Conservation (phyloP, 768 basidiomycete species). For the Lepiota brunneoincarnata region DNA sequence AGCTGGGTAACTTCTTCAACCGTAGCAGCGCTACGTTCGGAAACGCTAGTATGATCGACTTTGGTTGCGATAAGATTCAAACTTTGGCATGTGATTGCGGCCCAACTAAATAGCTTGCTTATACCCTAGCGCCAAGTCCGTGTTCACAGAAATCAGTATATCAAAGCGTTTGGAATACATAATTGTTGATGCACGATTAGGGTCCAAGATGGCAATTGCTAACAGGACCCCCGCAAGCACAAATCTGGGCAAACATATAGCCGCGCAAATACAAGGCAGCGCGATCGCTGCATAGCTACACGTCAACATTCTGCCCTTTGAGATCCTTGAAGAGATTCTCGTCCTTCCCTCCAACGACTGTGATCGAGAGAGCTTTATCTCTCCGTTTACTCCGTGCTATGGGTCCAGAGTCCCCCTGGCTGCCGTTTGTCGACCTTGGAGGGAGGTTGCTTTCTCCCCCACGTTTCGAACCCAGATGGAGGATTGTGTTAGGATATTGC, state of each 20-base stretch:
- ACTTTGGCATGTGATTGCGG: conserved; percentile 5
- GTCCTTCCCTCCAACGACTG: background rate
- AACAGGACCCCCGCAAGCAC: too few species aligned
- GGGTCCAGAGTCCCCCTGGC: background rate
- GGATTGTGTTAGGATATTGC: conserved; percentile 1
- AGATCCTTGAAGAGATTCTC: conserved; percentile 5
- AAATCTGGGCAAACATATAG: too few species aligned
- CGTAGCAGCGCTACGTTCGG: conserved; percentile 12
- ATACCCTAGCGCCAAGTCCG: background rate
- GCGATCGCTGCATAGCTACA: too few species aligned
- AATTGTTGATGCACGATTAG: too few species aligned
- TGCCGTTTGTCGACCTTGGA: conserved; percentile 7
- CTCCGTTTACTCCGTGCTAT: background rate
- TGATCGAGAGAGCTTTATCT: background rate
- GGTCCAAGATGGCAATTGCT: too few species aligned
- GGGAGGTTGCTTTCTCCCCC: background rate
- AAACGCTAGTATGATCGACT: conserved; percentile 1
- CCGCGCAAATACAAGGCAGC: too few species aligned
- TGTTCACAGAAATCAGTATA: background rate
- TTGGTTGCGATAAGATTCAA: background rate
- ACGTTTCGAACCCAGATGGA: background rate
- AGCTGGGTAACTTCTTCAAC: conserved; percentile 22
- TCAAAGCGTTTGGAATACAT: background rate
- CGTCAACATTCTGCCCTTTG: too few species aligned
- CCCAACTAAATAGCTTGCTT: background rate